Evolutionary conservation across 2,329 filamentous ascomycete genomes (phyloP), one percentile per base, ranked within the genome.

Genomic region (Celoporthe dispersa): DNA sequence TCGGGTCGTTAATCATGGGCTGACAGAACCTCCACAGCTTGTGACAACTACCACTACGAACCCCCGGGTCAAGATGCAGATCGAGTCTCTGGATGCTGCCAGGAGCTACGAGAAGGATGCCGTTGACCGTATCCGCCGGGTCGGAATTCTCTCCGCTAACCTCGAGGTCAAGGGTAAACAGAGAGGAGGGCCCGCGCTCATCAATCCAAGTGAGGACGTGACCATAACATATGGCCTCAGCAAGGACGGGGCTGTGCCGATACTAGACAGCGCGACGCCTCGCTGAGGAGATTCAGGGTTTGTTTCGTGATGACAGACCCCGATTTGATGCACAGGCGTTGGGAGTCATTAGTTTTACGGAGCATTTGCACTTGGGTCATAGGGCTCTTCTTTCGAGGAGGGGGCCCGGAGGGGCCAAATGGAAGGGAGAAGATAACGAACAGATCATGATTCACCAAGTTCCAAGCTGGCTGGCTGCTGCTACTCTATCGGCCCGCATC

Each of bases 81-180:
- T 84, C 35, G 85, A 90, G 8, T 90, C 91, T 0, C 83, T 97
- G 31, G 83, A 88, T 28, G 89, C 90, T 70, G 88, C 94, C 2
- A 86, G 87, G 68, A 85, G 87, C 37, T 96, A 96, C 76, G 90
- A 94, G 76, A 86, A 88, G 64, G 91, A 93, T 72, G 89, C 94
- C 7, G 86, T 92, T 66, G 86, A 97, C 74, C 89, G 93, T 59
- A 84, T 98, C 66, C 85, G 94, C 66, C 89, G 92, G 62, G 90
- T 97, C 76, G 94, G 92, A 74, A 87, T 97, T 71, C 79, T 90
- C 5, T 87, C 90, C 37, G 91, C 93, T 0, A 92, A 93, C 9
- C 83, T 98, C 37, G 93, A 97, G 73, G 85, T 94, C 35, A 86
- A 84, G 73, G 79, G 78, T 1, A 63, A 65, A 14, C 68, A 73